Evolutionary conservation across 106 monocot species (phyloP).

Genomic region (Dendrobium chrysotoxum): DNA sequence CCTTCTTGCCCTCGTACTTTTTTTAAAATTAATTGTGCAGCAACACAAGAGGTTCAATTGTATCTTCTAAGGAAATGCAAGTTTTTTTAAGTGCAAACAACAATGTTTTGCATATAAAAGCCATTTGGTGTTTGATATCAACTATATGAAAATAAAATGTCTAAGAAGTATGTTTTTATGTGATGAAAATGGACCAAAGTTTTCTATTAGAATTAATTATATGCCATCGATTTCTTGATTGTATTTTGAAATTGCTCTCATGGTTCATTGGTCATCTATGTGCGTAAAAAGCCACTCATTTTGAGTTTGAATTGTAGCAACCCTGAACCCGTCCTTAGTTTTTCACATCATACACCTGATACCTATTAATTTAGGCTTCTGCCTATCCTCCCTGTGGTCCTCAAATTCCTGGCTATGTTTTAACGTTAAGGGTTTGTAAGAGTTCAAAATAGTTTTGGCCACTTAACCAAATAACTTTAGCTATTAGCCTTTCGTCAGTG

Average conservation of each 20-base stretch:
- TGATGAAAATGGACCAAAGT: neutral
- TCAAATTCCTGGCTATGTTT: neutral
- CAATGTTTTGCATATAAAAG: neutral
- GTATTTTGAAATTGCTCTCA: too few species aligned
- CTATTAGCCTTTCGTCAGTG: neutral
- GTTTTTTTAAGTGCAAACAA: neutral
- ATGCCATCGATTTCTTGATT: neutral
- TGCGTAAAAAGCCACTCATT: neutral
- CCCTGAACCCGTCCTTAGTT: neutral
- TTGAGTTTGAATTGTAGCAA: neutral
- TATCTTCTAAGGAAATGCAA: neutral
- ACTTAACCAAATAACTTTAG: neutral
- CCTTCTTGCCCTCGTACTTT: neutral
- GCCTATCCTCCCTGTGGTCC: neutral
- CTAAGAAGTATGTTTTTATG: neutral
- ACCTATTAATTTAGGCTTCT: neutral
- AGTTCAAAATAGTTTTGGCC: neutral
- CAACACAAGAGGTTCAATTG: neutral
- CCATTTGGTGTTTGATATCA: neutral
- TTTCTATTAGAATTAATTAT: neutral
- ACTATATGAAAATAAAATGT: neutral
- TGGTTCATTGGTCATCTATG: too few species aligned
- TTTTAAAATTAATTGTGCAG: neutral
- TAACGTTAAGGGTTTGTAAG: neutral
- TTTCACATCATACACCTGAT: neutral